Evolutionary conservation across 441 rosid species (phyloP), one percentile per base, ranked within the genome.

Genomic region (Euphorbia celastroides): DNA sequence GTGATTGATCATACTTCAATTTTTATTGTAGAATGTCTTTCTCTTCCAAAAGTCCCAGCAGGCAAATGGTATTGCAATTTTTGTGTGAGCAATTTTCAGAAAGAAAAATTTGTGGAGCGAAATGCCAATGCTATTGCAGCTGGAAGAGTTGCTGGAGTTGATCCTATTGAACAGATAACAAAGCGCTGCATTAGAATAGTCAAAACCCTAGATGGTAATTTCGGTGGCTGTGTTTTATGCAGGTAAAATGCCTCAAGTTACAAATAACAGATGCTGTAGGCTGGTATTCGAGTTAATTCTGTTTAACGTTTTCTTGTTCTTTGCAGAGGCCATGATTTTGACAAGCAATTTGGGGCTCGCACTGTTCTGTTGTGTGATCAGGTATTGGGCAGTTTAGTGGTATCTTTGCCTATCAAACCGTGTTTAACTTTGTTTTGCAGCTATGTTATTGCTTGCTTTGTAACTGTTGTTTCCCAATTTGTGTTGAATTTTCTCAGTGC

Each of bases 341-440:
- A 82, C 70, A 81, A 75, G 77, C 36, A 80, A 30, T 93, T 93
- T 78, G 89, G 91, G 74, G 79, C 88, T 50, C 86, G 86, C 60
- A 93, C 94, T 46, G 97, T 93, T 68, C 84, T 93, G 56, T 78
- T 90, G 52, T 90, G 97, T 66, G 98, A 90, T 75, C 98, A 90
- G 96, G 97, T 93, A 74, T 42, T 70, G 23, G 61, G 74, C 27
- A 25, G 68, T 63, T 48, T 14, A 41, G 31, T 60, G 44, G 23
- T 42, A 54, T 71, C 17, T 70, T 19, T 28, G 54, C 17, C 75
- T 31, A 9, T 16, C 52, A 57, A 65, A 54, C 48, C 14, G 38
- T 34, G 38, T 63, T 64, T 36, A 51, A 68, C 7, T 70, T 54
- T 27, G 52, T 5, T 36, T 16, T 66, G 12, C 61, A 11, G n/a